Evolutionary conservation across 1,284 basidiomycete species (phyloP).

Genomic region (Tausonia pullulans): DNA sequence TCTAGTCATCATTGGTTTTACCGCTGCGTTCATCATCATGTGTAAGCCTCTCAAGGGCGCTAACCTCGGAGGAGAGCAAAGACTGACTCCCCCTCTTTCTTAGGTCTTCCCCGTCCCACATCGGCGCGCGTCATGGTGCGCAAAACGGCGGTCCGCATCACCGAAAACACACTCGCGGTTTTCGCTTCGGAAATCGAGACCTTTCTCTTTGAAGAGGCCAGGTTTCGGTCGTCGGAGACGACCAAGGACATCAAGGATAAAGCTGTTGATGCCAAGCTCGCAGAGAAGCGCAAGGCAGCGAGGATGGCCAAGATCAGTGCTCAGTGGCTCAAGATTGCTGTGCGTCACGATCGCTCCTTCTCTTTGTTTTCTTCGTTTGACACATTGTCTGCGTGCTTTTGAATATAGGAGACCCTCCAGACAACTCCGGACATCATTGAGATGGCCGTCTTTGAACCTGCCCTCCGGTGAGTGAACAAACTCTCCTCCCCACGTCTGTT

Average conservation of each 20-base stretch:
- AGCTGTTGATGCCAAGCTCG: slow-evolving; percentile 2
- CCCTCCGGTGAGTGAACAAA: neutral
- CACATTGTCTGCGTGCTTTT: too few relatives aligned
- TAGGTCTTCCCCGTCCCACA: slow-evolving; percentile 19
- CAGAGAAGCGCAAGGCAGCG: slow-evolving; percentile 10
- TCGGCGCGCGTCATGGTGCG: slow-evolving; percentile 29
- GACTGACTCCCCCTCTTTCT: neutral
- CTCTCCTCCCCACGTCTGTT: neutral
- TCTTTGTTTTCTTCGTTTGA: neutral
- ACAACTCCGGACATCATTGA: too few relatives aligned
- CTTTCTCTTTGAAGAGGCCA: slow-evolving; percentile 25
- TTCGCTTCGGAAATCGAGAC: slow-evolving; percentile 28
- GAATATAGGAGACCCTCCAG: too few relatives aligned
- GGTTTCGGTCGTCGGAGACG: slow-evolving; percentile 13
- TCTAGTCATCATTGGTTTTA: slow-evolving; percentile 32
- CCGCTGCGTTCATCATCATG: slow-evolving; percentile 27
- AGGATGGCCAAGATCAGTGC: slow-evolving; percentile 20
- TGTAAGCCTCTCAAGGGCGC: neutral
- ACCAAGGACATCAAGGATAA: neutral
- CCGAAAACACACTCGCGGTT: slow-evolving; percentile 27
- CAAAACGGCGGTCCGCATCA: slow-evolving; percentile 27
- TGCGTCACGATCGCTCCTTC: slow-evolving; percentile 16
- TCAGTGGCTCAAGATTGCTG: slow-evolving; percentile 26
- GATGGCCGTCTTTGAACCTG: neutral
- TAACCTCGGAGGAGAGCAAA: neutral